Percentiles rank a stretch among this genome's conserved stretches.
Evolutionary conservation across 108 stramenopile species (phyloP).

Genomic region (Pseudonitzschia multistriata): DNA sequence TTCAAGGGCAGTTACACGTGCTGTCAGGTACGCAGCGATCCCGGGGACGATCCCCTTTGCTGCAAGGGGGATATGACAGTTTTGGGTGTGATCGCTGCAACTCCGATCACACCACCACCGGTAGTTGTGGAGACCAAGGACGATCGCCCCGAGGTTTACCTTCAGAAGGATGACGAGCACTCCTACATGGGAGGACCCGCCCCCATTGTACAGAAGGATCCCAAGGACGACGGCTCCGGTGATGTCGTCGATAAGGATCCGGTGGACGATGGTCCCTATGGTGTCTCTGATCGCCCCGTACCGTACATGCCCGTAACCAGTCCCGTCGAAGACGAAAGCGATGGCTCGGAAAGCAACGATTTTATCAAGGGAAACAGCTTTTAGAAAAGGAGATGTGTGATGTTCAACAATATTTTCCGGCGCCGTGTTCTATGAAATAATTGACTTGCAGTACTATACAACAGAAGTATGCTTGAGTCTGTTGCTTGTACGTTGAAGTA

Average conservation of each 20-base stretch:
- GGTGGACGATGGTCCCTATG: not conserved
- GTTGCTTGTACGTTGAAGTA: no score
- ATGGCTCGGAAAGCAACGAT: not conserved
- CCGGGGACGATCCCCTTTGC: conserved; percentile 1
- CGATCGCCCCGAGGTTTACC: no score
- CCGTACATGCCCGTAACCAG: not conserved
- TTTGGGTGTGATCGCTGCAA: not conserved
- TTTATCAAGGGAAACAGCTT: not conserved
- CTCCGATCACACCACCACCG: not conserved
- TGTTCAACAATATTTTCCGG: no score
- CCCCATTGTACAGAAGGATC: not conserved
- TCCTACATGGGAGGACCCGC: no score
- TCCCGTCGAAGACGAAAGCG: not conserved
- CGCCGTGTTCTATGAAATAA: not conserved
- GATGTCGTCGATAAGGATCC: not conserved
- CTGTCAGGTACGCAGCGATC: conserved; percentile 3
- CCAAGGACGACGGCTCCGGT: not conserved
- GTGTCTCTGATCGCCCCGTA: not conserved
- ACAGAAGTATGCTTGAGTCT: not conserved
- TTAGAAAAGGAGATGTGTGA: no score
- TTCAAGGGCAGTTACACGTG: not conserved
- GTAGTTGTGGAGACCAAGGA: no score
- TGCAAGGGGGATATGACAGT: not conserved
- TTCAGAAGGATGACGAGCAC: no score
- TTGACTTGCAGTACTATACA: not conserved